A percentile compares a stretch with the other conserved stretches of the same genome.
Conservation (phyloP, 2,329 filamentous ascomycete genomes). For the Penicillium sumatraense region DNA sequence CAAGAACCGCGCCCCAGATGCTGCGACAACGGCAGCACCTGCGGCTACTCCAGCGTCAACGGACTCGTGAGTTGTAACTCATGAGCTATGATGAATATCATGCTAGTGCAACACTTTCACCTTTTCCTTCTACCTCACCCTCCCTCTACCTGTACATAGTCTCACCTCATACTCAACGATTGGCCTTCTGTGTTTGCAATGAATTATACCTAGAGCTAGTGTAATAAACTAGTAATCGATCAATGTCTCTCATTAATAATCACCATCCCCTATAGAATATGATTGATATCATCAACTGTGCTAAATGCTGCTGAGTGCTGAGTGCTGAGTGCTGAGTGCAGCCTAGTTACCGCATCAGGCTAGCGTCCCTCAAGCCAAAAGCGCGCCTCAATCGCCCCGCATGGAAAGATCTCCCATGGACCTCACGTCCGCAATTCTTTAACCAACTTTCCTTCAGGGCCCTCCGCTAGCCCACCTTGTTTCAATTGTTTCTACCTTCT, state of each 20-base stretch:
- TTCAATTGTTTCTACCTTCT: not conserved
- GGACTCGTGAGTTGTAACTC: not conserved
- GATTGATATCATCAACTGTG: too few relatives aligned
- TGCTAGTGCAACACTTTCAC: not conserved
- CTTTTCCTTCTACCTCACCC: not conserved
- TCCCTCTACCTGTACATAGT: conserved; percentile 35
- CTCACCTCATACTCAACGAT: not conserved
- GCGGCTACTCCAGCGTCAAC: conserved; percentile 30
- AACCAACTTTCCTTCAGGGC: not conserved
- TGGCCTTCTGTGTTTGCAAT: not conserved
- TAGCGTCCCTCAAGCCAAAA: conserved; percentile 5
- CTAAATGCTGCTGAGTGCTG: too few relatives aligned
- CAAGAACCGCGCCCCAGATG: conserved; percentile 68
- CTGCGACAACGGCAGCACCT: conserved; percentile 44
- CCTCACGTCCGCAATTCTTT: conserved; percentile 3
- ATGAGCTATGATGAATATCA: too few relatives aligned
- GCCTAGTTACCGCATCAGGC: not conserved
- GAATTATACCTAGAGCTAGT: not conserved
- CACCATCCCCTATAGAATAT: not conserved
- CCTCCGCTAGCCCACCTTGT: not conserved
- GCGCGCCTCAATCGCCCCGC: conserved; percentile 20
- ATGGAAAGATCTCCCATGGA: conserved; percentile 21
- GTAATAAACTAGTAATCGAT: not conserved
- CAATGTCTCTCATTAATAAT: not conserved
- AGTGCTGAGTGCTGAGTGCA: too few relatives aligned